Evolutionary conservation across 106 monocot species (phyloP).

Genomic region (Phalaenopsis aphrodite): DNA sequence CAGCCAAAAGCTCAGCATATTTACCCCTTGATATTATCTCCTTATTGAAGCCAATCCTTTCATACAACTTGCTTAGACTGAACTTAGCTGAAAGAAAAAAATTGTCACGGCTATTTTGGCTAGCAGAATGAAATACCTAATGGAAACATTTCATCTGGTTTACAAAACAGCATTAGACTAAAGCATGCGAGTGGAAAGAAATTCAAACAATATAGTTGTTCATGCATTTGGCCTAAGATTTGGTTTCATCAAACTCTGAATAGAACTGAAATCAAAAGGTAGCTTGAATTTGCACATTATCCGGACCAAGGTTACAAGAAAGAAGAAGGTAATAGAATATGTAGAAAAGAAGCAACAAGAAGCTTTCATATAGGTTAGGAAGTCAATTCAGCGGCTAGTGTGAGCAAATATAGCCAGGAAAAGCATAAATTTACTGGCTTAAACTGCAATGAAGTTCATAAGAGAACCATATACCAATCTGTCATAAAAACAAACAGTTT

Average conservation of each 20-base stretch:
- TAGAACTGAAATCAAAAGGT: neutral
- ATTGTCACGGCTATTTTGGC: conserved; percentile 9
- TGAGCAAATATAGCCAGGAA: neutral
- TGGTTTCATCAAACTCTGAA: neutral
- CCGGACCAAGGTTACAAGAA: neutral
- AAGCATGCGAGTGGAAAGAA: conserved; percentile 3
- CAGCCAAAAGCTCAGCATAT: conserved; percentile 76
- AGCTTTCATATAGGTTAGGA: neutral
- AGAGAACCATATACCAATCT: neutral
- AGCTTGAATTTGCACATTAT: neutral
- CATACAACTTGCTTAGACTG: conserved; percentile 78
- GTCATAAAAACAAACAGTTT: neutral
- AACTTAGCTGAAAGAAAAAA: conserved; percentile 51
- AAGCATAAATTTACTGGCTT: neutral
- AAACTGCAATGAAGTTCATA: neutral
- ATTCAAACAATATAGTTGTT: neutral
- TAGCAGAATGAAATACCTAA: neutral
- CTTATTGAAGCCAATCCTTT: conserved; percentile 84
- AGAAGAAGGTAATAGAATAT: neutral
- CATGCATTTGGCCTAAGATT: neutral
- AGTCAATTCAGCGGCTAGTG: neutral
- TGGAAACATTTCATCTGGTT: conserved; percentile 4
- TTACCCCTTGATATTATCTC: conserved; percentile 84
- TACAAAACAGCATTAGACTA: neutral
- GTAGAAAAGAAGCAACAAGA: conserved; percentile 1